Conservation (phyloP, 179 eudicot species). For the Beta macrorhiza region DNA sequence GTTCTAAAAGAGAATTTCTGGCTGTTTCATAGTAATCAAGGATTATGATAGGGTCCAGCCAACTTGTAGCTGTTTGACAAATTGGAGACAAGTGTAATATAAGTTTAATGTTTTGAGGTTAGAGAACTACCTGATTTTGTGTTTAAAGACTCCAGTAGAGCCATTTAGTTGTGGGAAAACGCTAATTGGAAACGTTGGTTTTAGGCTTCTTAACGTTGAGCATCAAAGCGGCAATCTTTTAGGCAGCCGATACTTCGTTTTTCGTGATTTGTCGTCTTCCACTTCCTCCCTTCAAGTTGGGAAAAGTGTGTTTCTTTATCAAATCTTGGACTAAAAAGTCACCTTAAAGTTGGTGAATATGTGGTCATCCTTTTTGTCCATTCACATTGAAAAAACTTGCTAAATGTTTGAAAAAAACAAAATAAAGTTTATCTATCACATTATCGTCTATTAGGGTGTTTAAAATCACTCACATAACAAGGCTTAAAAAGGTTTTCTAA, state of each 20-base stretch:
- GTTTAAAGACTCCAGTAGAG: neutral
- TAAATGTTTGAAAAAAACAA: too few species aligned
- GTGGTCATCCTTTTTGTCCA: too few species aligned
- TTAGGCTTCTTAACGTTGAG: neutral
- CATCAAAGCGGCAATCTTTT: neutral
- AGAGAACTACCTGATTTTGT: neutral
- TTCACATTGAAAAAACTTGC: too few species aligned
- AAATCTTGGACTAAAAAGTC: neutral
- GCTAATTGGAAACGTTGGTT: constrained; percentile 11
- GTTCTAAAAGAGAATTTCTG: constrained; percentile 6
- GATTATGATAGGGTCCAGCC: constrained; percentile 9
- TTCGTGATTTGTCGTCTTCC: neutral
- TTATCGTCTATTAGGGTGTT: too few species aligned
- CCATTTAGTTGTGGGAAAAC: constrained; percentile 7
- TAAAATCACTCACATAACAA: too few species aligned
- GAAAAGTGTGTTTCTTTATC: neutral
- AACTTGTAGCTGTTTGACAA: neutral
- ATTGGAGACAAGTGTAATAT: neutral
- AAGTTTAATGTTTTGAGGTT: neutral
- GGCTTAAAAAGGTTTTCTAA: too few species aligned
- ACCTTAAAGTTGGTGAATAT: neutral
- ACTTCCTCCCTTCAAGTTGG: neutral
- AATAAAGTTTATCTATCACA: too few species aligned
- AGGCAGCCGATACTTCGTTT: neutral
- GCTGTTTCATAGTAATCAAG: neutral